phyloP scores from a whole-genome alignment of 2,329 filamentous ascomycete genomes.

The Metarhizium sp. region DNA sequence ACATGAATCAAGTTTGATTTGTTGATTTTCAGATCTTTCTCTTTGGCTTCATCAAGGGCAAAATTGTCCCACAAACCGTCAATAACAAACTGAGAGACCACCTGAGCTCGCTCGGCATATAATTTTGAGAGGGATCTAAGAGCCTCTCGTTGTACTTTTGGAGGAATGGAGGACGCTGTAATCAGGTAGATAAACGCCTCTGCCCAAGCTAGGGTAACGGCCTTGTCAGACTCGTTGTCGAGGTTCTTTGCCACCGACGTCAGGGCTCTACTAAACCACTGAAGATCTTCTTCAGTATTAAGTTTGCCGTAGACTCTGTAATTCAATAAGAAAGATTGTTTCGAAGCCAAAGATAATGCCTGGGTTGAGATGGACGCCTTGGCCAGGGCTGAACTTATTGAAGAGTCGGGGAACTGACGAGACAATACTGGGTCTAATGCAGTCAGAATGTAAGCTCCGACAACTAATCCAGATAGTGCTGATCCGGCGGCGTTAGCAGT shows the following conservation, averaged over 20 bases:
- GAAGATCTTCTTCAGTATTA: conserved; percentile 61
- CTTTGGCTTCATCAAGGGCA: conserved; percentile 52
- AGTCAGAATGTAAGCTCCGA: conserved; percentile 65
- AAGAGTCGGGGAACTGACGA: conserved; percentile 43
- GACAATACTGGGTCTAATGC: conserved; percentile 51
- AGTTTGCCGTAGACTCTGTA: conserved; percentile 78
- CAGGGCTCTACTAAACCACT: conserved; percentile 67
- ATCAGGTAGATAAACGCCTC: conserved; percentile 77
- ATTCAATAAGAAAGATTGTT: conserved; percentile 81
- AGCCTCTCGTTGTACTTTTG: conserved; percentile 55
- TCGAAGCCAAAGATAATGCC: conserved; percentile 61
- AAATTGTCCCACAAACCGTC: conserved; percentile 76
- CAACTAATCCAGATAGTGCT: conserved; percentile 73
- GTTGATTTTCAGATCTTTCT: conserved; percentile 69
- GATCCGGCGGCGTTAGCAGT: conserved; percentile 67
- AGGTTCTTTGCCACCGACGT: conserved; percentile 49
- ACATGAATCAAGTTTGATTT: conserved; percentile 53
- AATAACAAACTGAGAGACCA: conserved; percentile 55
- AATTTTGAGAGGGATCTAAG: conserved; percentile 51
- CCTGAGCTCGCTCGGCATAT: conserved; percentile 50
- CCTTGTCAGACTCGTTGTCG: conserved; percentile 33
- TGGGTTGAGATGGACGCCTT: conserved; percentile 56
- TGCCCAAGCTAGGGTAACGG: conserved; percentile 64
- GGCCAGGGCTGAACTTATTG: conserved; percentile 33
- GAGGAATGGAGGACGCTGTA: conserved; percentile 50